Conservation (phyloP, 768 basidiomycete species). For the Trametes sanguinea region DNA sequence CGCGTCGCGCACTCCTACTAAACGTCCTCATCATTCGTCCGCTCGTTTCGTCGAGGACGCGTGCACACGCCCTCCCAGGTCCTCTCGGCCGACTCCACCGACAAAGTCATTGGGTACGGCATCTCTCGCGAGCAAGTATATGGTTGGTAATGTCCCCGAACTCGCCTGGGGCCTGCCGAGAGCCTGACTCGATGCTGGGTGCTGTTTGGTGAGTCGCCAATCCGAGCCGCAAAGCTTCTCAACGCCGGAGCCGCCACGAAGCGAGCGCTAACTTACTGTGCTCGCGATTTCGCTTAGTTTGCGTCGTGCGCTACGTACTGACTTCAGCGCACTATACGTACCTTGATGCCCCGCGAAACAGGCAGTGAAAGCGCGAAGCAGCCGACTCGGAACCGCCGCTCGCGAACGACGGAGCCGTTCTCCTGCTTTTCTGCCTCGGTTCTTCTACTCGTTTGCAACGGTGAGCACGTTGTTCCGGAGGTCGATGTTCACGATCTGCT, state of each 20-base stretch:
- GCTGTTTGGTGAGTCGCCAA: background rate
- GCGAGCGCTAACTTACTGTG: background rate
- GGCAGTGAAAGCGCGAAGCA: conserved; percentile 28
- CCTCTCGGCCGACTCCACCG: conserved; percentile 24
- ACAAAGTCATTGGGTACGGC: background rate
- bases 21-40: conserved; percentile 23
- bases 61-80: conserved; percentile 36
- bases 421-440: conserved; percentile 36
- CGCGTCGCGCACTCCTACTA: too few species aligned
- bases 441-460: conserved; percentile 49
- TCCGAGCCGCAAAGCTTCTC: background rate
- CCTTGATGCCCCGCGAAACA: conserved; percentile 29
- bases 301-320: too few species aligned
- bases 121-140: conserved; percentile 55
- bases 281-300: background rate
- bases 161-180: conserved; percentile 28
- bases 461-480: conserved; percentile 49
- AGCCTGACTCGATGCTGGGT: background rate
- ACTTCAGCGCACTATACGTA: conserved; percentile 1
- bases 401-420: conserved; percentile 35
- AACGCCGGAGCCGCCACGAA: background rate
- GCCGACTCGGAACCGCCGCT: conserved; percentile 25
- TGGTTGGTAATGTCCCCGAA: conserved; percentile 32
- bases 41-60: conserved; percentile 54
- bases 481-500: conserved; percentile 53